Percentiles rank a stretch among this genome's conserved stretches.
Evolutionary conservation across 2,329 filamentous ascomycete species (phyloP).

Genomic region (Cordyceps cateniannulata): DNA sequence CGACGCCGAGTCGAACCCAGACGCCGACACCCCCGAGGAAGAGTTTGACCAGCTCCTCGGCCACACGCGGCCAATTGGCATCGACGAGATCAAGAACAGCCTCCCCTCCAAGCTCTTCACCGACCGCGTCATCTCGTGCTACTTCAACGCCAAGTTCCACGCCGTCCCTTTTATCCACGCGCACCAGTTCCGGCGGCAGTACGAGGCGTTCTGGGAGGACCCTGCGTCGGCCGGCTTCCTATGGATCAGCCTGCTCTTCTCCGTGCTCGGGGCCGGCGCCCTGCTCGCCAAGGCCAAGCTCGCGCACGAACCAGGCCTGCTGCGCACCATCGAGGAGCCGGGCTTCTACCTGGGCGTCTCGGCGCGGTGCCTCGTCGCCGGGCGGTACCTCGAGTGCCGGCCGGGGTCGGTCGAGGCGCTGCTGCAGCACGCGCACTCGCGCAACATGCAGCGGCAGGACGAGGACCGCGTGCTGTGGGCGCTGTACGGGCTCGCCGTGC

Average conservation of each 20-base stretch:
- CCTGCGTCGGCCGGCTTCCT: constrained; percentile 34
- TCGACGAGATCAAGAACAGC: constrained; percentile 25
- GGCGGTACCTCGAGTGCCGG: constrained; percentile 39
- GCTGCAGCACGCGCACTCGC: constrained; percentile 37
- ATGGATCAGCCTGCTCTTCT: constrained; percentile 46
- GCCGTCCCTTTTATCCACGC: constrained; percentile 33
- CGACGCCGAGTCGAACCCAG: constrained; percentile 13
- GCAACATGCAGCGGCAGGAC: constrained; percentile 35
- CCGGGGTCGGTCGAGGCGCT: constrained; percentile 43
- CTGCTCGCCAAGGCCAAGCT: constrained; percentile 28
- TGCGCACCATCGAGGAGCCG: constrained; percentile 21
- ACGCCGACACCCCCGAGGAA: constrained; percentile 17
- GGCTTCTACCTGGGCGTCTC: constrained; percentile 31
- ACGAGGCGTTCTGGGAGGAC: constrained; percentile 40
- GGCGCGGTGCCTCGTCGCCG: constrained; percentile 41
- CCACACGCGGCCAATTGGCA: constrained; percentile 20
- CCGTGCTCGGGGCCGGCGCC: constrained; percentile 36
- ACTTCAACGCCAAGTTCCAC: constrained; percentile 34
- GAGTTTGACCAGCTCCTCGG: constrained; percentile 29
- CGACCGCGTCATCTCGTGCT: constrained; percentile 30
- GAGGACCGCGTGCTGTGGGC: constrained; percentile 40
- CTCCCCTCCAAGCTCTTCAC: constrained; percentile 31
- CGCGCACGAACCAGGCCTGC: constrained; percentile 16
- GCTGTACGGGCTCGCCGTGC: constrained; percentile 38
- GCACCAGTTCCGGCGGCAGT: constrained; percentile 41